These are phyloP conservation scores for Barnettozyma wickerhamii DNA, from an alignment of 805 yeast species.

Conservation along the genomic window DNA sequence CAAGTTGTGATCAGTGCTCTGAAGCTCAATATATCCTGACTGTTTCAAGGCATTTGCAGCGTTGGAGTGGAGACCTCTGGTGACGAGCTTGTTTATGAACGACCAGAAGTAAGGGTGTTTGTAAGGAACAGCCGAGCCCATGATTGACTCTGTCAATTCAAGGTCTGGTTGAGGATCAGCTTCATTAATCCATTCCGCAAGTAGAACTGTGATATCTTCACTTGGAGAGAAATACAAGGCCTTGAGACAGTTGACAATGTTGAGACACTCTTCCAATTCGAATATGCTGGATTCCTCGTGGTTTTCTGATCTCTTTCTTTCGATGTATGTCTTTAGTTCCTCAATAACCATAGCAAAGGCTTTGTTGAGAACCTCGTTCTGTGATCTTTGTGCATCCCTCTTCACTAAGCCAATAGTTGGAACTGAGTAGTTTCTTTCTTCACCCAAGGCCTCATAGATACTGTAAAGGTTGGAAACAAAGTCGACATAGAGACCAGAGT, in stretches of 20 bases:
- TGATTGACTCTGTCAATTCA: constrained; percentile 42
- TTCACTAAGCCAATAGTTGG: constrained; percentile 37
- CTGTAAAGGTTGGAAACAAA: constrained; percentile 50
- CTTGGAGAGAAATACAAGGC: constrained; percentile 41
- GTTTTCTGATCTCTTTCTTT: constrained; percentile 28
- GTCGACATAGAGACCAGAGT: constrained; percentile 37
- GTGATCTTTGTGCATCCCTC: constrained; percentile 30
- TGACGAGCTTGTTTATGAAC: constrained; percentile 48
- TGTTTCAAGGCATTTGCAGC: constrained; percentile 45
- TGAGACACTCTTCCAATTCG: constrained; percentile 41
- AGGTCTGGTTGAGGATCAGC: constrained; percentile 64
- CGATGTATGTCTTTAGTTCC: constrained; percentile 31
- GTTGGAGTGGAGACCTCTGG: constrained; percentile 58
- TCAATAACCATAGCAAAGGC: constrained; percentile 30
- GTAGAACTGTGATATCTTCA: constrained; percentile 38
- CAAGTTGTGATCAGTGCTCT: constrained; percentile 15
- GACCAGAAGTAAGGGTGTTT: constrained; percentile 58
- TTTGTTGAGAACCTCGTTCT: constrained; percentile 32
- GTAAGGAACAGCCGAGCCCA: constrained; percentile 41
- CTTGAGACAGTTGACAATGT: constrained; percentile 54
- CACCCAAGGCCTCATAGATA: constrained; percentile 45
- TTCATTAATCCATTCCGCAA: constrained; percentile 59
- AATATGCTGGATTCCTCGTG: constrained; percentile 26
- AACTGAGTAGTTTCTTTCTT: constrained; percentile 37
- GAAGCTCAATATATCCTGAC: constrained; percentile 40